Evolutionary conservation across 2,329 filamentous ascomycete genomes (phyloP).

Genomic region (Cladosporium colombiae): DNA sequence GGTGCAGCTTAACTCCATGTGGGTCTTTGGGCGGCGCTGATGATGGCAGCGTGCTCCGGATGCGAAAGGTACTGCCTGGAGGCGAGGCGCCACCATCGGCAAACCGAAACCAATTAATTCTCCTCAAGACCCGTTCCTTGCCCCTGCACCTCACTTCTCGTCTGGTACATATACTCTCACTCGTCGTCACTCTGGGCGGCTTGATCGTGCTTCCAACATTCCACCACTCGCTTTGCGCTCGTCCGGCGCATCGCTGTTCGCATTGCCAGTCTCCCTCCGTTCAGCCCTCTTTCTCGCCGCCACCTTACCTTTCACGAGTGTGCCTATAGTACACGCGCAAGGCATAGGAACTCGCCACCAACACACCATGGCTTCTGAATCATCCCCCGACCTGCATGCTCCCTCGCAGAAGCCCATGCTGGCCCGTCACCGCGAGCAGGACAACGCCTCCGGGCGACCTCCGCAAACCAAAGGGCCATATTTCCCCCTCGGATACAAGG

Average conservation of each 20-base stretch:
- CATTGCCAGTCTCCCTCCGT: conserved; percentile 19
- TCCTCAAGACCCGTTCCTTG: neutral
- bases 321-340: conserved; percentile 16
- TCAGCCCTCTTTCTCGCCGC: conserved; percentile 21
- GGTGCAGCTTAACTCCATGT: neutral
- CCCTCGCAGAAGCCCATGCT: conserved; percentile 36
- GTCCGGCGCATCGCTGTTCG: conserved; percentile 17
- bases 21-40: neutral
- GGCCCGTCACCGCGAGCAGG: conserved; percentile 35
- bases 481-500: conserved; percentile 89
- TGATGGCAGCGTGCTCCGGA: neutral
- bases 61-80: neutral
- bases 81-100: neutral
- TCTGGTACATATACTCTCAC: neutral
- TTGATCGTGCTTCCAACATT: conserved; percentile 2
- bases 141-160: neutral
- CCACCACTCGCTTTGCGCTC: conserved; percentile 17
- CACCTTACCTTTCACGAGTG: conserved; percentile 2
- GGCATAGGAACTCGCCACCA: conserved; percentile 15
- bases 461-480: conserved; percentile 29
- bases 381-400: conserved; percentile 20
- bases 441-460: conserved; percentile 28
- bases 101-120: neutral
- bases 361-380: conserved; percentile 37
- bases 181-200: conserved; percentile 11